These are phyloP conservation scores for Diaporthe citri DNA, from an alignment of 2,329 filamentous ascomycete genomes.

Conservation along the genomic window DNA sequence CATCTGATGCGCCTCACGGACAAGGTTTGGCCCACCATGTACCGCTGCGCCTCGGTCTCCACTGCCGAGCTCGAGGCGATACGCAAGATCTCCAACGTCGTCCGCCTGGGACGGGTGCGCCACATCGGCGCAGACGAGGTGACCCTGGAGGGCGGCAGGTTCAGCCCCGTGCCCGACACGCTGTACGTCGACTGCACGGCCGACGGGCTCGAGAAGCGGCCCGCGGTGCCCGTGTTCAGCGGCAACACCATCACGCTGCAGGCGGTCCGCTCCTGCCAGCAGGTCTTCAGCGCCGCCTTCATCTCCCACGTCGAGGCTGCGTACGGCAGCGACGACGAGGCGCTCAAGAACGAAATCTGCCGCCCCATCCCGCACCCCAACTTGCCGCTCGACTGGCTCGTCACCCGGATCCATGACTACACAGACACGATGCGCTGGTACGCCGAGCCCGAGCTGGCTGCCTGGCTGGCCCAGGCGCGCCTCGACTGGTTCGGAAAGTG, in stretches of 20 bases:
- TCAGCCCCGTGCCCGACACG: neutral
- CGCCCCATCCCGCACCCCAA: neutral
- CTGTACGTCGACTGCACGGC: conserved; percentile 5
- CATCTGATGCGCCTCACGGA: neutral
- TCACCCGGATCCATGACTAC: neutral
- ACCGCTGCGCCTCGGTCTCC: neutral
- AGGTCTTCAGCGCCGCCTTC: conserved; percentile 8
- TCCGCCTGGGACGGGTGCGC: neutral
- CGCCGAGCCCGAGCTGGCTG: neutral
- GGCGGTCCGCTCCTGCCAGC: neutral
- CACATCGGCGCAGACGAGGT: neutral
- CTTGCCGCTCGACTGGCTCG: neutral
- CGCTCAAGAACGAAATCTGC: neutral
- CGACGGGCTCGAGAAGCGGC: neutral
- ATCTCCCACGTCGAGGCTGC: neutral
- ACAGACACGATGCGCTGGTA: neutral
- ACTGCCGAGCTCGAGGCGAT: neutral
- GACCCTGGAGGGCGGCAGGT: neutral
- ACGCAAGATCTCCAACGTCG: neutral
- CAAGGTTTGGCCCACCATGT: conserved; percentile 12
- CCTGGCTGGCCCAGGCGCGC: neutral
- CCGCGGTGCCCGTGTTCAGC: neutral
- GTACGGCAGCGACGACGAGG: neutral
- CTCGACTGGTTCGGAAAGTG: neutral
- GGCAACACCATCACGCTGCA: neutral